Conservation (phyloP, 768 basidiomycete genomes). For the Nidularia sp. region DNA sequence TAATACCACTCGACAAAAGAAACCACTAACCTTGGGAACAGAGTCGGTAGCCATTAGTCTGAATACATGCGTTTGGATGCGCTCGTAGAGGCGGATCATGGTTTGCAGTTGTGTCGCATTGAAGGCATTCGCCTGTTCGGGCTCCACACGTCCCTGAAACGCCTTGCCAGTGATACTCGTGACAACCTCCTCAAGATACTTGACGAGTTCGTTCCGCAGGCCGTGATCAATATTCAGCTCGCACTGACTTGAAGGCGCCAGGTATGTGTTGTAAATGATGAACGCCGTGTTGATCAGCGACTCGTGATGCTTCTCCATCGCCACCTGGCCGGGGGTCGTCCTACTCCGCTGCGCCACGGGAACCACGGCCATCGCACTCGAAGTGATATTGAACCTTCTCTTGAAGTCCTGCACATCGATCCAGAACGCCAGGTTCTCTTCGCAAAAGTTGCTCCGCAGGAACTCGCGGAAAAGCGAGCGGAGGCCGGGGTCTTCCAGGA, state of each 20-base stretch:
- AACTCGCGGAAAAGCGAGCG: conserved; percentile 93
- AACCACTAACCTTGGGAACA: conserved; percentile 77
- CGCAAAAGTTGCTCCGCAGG: conserved; percentile 91
- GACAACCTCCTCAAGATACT: conserved; percentile 89
- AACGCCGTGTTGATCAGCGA: conserved; percentile 92
- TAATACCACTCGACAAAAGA: neutral
- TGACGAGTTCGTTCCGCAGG: conserved; percentile 88
- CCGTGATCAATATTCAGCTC: conserved; percentile 99
- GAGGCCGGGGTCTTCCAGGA: conserved; percentile 88
- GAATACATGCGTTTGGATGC: conserved; percentile 96
- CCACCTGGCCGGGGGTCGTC: conserved; percentile 69
- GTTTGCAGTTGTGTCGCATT: conserved; percentile 95
- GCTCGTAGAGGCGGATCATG: conserved; percentile 90
- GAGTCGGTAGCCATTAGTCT: conserved; percentile 98
- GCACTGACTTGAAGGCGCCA: conserved; percentile 91
- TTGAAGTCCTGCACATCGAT: conserved; percentile 97
- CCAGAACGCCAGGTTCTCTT: conserved; percentile 98
- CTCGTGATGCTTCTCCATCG: conserved; percentile 98
- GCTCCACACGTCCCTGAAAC: conserved; percentile 78
- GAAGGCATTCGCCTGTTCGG: conserved; percentile 76
- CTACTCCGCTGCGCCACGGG: conserved; percentile 34
- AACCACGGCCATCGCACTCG: conserved; percentile 71
- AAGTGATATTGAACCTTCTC: conserved; percentile 92
- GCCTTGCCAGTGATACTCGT: conserved; percentile 70
- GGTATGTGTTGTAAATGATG: conserved; percentile 89